These are phyloP conservation scores for Microbotryum saponariae DNA, from an alignment of 1,284 basidiomycete species.

Conservation along the genomic window DNA sequence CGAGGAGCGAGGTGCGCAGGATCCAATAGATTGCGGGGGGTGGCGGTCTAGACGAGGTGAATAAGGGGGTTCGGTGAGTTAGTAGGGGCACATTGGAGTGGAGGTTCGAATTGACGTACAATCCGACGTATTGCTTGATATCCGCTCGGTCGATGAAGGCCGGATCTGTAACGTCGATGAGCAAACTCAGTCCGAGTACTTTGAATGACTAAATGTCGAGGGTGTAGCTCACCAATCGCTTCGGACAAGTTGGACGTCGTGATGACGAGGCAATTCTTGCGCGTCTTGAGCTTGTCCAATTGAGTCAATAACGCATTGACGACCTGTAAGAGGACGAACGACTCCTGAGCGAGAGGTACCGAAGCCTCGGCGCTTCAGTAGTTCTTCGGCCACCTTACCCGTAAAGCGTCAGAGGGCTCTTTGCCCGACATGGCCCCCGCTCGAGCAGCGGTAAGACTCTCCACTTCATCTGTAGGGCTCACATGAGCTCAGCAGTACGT, in stretches of 20 bases:
- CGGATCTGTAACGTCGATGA: constrained; percentile 52
- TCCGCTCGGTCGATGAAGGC: constrained; percentile 97
- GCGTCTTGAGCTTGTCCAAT: constrained; percentile 85
- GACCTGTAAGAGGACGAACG: constrained; percentile 51
- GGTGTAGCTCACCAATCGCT: constrained; percentile 65
- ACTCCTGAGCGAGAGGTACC: neutral
- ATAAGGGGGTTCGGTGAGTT: neutral
- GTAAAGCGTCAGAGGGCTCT: constrained; percentile 89
- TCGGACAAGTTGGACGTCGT: constrained; percentile 92
- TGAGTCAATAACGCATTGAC: constrained; percentile 97
- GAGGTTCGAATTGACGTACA: constrained; percentile 7
- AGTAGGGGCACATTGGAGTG: neutral
- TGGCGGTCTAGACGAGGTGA: constrained; percentile 7
- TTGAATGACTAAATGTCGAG: neutral
- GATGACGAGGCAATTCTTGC: constrained; percentile 91
- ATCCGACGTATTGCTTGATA: constrained; percentile 68
- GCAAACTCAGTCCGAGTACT: neutral
- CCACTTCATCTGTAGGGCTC: constrained; percentile 72
- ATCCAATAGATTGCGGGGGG: constrained; percentile 86
- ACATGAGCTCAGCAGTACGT: neutral
- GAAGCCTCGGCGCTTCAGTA: too few relatives aligned
- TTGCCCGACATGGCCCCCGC: constrained; percentile 88
- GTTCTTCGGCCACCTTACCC: constrained; percentile 49
- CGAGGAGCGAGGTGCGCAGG: constrained; percentile 69
- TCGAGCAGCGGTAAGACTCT: constrained; percentile 86